Base-by-base conservation (phyloP, 1,284 basidiomycete genomes). In the Irpex lacteus region DNA sequence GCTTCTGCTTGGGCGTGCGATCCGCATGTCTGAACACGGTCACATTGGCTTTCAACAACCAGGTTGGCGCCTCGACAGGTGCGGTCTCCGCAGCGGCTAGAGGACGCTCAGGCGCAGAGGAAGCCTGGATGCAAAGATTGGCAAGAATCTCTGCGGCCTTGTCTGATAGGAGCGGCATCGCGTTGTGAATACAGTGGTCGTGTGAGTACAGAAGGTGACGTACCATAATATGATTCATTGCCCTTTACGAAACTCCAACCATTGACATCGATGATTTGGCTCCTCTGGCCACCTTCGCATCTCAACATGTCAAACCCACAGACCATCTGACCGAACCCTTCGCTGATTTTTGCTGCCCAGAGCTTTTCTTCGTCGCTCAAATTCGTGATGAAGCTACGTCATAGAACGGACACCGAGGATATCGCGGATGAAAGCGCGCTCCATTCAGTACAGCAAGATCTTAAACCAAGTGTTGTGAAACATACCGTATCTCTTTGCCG, bases 171-270 rank as follows among this genome's bases (percentile, higher is more conserved):
- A 40, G 9, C 38, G 15, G 15, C 49, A 69, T 66, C 63, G 56
- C 11, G 19, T 11, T 18, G 49, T 52, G 7, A 52, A 53, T 57
- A 61, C 34, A 62, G 62, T 64, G 59, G 54, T 57, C 38, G 38
- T 40, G 38, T 40, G 38, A 55, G 11, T 7, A 21, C 21, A 13
- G 26, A 55, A 37, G n/a, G 19, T 19, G 44, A 60, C 72, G 56
- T 68, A 94, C 94, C 92, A 71, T 97, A 97, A 77, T 98, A 98
- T 19, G 85, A 85, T 63, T 92, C 90, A 74, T 98, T 99, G 37
- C 98, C 98, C 78, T 99, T 99, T 70, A 99, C 98, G 72, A 99
- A 99, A 75, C 95, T 98, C 98, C 98, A 99, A 13, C 98, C 98
- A 71, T 99, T 99, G 63, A 99, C 98, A 74, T 99, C 98, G 67